These are phyloP conservation scores for Thelonectria discophora DNA, from an alignment of 2,329 filamentous ascomycete genomes.

Conservation along the genomic window DNA sequence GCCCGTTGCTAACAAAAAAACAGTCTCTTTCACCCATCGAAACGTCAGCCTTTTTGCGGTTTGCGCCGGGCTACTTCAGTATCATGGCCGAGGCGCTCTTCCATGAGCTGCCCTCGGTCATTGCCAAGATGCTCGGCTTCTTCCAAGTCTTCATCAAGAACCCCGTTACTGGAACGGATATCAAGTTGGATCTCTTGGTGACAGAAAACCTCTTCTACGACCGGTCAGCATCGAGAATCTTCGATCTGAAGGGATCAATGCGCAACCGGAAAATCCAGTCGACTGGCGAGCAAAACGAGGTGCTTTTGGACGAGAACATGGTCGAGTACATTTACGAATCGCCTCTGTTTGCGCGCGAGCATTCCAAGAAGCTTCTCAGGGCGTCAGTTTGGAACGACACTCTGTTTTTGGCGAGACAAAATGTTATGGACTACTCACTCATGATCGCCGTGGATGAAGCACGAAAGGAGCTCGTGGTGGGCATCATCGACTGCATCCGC, in stretches of 20 bases:
- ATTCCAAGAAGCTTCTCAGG: slow-evolving; percentile 91
- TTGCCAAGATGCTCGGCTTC: slow-evolving; percentile 98
- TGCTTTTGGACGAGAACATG: slow-evolving; percentile 97
- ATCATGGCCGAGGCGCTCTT: slow-evolving; percentile 98
- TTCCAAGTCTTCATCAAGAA: slow-evolving; percentile 99
- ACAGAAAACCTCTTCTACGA: slow-evolving; percentile 99
- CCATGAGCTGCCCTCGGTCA: slow-evolving; percentile 93
- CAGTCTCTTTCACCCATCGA: slow-evolving; percentile 90
- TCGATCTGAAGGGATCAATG: slow-evolving; percentile 98
- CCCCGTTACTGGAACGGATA: slow-evolving; percentile 86
- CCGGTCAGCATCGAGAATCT: slow-evolving; percentile 85
- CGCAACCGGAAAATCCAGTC: slow-evolving; percentile 96
- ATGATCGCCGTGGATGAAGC: slow-evolving; percentile 98
- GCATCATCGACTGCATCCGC: slow-evolving; percentile 97
- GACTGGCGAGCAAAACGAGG: slow-evolving; percentile 95
- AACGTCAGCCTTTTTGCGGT: slow-evolving; percentile 91
- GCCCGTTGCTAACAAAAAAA: slow-evolving; percentile 24
- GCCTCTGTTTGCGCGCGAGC: slow-evolving; percentile 92
- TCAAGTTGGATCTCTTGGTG: slow-evolving; percentile 91
- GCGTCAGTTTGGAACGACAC: slow-evolving; percentile 98
- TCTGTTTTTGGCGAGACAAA: slow-evolving; percentile 89
- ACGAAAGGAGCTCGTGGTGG: slow-evolving; percentile 90
- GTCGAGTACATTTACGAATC: slow-evolving; percentile 99
- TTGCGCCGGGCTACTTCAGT: slow-evolving; percentile 95
- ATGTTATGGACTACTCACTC: slow-evolving; percentile 98